Evolutionary conservation across 176 grass and related monocot species (phyloP), one percentile per base, ranked within the genome.

Genomic region (Melocanna baccifera): DNA sequence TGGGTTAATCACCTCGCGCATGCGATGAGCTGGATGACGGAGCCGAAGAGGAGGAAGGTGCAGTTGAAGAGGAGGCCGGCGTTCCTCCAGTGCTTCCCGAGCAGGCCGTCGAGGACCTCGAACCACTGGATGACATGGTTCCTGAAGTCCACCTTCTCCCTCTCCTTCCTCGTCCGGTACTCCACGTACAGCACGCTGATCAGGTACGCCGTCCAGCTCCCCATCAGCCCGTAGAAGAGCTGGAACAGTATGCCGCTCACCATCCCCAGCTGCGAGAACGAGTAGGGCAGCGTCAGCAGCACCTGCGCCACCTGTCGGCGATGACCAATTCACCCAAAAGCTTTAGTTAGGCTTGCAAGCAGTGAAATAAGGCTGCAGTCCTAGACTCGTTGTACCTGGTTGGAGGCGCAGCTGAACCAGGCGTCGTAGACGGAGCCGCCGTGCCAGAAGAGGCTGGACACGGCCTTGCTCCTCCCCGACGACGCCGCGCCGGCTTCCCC

Each of bases 121-220:
- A 99, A 99, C 96, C 96, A 99, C 91, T 99, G 96, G 78, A 99
- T 99, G 41, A 99, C 96, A 47, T 99, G 96, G 87, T 91, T 91
- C 85, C 96, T 89, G 85, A 99, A 99, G 87, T 96, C 96, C 19
- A 89, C 87, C 78, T 96, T 94, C 59, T 99, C 91, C 0, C 96
- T 57, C 78, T 99, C 96, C 81, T 92, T 96, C 26, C 96, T 77
- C 0, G 91, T 99, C 0, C 96, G 84, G 85, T 99, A 94, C 89
- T 99, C 96, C 2, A 99, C 91, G 61, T 99, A 99, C 48, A 99
- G 91, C 22, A 92, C 78, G 48, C 96, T 99, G 62, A 99, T 99
- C 15, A 99, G 90, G 75, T 99, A 99, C 0, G 96, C 96, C 4
- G 96, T 99, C 93, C 93, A 99, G 67, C 91, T 94, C 5, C 96